Evolutionary conservation across 306 rosid species (phyloP).

Genomic region (Bauhinia variegata): DNA sequence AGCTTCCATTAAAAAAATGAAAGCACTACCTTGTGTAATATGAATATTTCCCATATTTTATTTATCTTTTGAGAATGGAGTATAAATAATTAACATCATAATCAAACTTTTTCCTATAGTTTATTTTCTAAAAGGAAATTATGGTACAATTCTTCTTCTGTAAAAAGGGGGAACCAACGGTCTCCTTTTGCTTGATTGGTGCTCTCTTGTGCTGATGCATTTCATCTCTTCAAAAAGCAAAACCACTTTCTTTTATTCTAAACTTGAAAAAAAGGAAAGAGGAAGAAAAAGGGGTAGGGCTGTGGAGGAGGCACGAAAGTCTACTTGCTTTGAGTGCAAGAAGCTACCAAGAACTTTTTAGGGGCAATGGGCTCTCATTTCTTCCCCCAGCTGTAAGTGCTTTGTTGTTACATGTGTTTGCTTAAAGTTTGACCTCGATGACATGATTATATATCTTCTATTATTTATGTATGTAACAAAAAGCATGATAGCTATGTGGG

Average conservation of each 20-base stretch:
- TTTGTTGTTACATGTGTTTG: slow-evolving; percentile 71
- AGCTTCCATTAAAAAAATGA: slow-evolving; percentile 13
- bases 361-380: slow-evolving; percentile 57
- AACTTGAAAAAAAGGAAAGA: slow-evolving; percentile 34
- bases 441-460: slow-evolving; percentile 63
- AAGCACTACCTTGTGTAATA: neutral
- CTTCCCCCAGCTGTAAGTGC: slow-evolving; percentile 68
- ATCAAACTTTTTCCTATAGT: slow-evolving; percentile 25
- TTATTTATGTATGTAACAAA: slow-evolving; percentile 36
- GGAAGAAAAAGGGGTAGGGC: slow-evolving; percentile 15
- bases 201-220: slow-evolving; percentile 54
- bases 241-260: slow-evolving; percentile 63
- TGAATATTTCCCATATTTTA: neutral
- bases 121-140: slow-evolving; percentile 36
- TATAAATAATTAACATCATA: slow-evolving; percentile 39
- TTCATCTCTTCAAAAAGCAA: slow-evolving; percentile 62
- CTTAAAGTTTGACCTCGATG: slow-evolving; percentile 93
- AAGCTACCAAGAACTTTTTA: slow-evolving; percentile 82
- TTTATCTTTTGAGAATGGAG: slow-evolving; percentile 32
- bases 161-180: slow-evolving; percentile 59
- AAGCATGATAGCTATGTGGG: slow-evolving; percentile 63
- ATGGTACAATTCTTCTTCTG: slow-evolving; percentile 51
- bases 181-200: slow-evolving; percentile 77
- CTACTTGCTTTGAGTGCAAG: slow-evolving; percentile 98
- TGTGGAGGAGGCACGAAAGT: slow-evolving; percentile 63